Evolutionary conservation across 2,329 filamentous ascomycete species (phyloP), one percentile per base, ranked within the genome.

Genomic region (Calonectria pauciramosa): DNA sequence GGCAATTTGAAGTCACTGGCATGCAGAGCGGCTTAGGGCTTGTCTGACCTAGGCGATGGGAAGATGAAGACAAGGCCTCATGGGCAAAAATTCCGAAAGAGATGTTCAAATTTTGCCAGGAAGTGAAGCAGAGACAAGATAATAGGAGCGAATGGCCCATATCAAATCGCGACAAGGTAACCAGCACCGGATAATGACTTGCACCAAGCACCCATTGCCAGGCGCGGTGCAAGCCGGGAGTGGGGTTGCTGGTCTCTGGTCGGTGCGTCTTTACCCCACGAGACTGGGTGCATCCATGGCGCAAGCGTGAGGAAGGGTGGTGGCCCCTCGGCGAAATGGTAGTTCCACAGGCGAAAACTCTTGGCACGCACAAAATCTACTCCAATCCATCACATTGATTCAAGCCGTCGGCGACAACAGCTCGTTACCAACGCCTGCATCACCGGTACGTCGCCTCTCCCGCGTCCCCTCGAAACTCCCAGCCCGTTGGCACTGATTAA

Each of bases 311-410:
- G 60, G 28, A 47, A 59, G 60, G 69, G 72, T 73, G 75, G 74
- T 75, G 75, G 68, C 71, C 73, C 47, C 59, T 81, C 83, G 83
- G 84, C 78, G 78, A 83, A 84, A 85, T 80, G 84, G 80, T 85
- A 82, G 81, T 83, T 86, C 84, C 84, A 82, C 78, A 81, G 76
- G 82, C 83, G 83, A 85, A 86, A 86, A 86, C 80, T 86, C 85
- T 86, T 86, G 85, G 85, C 85, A 86, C 85, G 85, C 85, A 86
- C 85, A 86, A 87, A 86, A 86, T 82, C 83, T 80, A 82, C 83
- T 83, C 82, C 80, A 79, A 82, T 81, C 81, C 79, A 83, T 83
- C 83, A 84, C 77, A 84, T 77, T 77, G 79, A 74, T 78, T 71
- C 78, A 80, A 83, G 78, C 79, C 80, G 82, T 82, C 82, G 82